Evolutionary conservation across 352 stramenopile species (phyloP).

Genomic region (Peronospora belbahrii): DNA sequence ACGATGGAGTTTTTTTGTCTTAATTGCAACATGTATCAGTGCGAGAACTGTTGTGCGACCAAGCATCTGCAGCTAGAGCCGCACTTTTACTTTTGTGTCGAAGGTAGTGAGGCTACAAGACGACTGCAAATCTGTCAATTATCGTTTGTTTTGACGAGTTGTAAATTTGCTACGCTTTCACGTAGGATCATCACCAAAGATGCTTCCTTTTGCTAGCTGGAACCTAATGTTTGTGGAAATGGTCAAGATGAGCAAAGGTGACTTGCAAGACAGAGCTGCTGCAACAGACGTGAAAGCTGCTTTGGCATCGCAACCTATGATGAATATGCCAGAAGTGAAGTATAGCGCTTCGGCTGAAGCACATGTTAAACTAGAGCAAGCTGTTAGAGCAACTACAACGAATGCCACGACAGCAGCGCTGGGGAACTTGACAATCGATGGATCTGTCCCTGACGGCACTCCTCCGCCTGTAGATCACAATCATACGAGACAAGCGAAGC

Average conservation of each 20-base stretch:
- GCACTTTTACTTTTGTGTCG: slow-evolving; percentile 53
- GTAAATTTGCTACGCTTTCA: not conserved
- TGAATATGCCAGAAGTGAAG: not conserved
- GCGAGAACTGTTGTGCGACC: slow-evolving; percentile 40
- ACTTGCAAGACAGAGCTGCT: slow-evolving; percentile 19
- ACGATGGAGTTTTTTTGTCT: slow-evolving; percentile 47
- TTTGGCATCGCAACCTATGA: no score
- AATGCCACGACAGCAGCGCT: slow-evolving; percentile 13
- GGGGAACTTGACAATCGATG: slow-evolving; percentile 24
- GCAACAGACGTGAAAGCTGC: not conserved
- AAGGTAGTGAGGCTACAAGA: slow-evolving; percentile 25
- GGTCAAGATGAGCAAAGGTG: slow-evolving; percentile 31
- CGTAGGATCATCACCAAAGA: slow-evolving; percentile 31
- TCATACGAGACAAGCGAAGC: slow-evolving; percentile 12
- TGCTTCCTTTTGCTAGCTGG: slow-evolving; percentile 44
- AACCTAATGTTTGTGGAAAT: slow-evolving; percentile 34
- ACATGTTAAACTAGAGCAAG: slow-evolving; percentile 20
- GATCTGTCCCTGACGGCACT: not conserved
- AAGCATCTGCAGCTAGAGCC: slow-evolving; percentile 26
- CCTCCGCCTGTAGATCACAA: not conserved
- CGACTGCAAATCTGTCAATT: not conserved
- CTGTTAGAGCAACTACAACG: not conserved
- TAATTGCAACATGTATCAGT: slow-evolving; percentile 48
- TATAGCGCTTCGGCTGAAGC: slow-evolving; percentile 1
- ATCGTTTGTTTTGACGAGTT: not conserved